Base-by-base conservation (phyloP, 208 protist genomes). In the Strigomonas culicis region DNA sequence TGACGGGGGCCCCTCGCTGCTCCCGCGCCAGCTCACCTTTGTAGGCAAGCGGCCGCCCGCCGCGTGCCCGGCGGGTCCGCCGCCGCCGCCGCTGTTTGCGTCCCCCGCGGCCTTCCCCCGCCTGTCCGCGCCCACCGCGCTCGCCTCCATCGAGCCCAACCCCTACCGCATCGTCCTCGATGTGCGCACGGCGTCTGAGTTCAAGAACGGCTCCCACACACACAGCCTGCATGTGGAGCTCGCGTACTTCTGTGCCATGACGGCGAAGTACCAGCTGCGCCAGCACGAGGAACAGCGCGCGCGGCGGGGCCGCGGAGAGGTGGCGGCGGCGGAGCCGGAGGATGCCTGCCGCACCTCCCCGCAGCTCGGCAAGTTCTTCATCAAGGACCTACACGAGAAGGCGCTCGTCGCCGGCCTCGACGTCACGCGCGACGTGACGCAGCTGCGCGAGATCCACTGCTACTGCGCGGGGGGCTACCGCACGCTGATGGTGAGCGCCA, bases 381-480 rank as follows among this genome's bases (percentile, higher is more conserved):
- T 85, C 50, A 32, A 70, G 30, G 73, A 31, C 34, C 34, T 83
- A 15, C 72, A 83, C 61, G 70, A 79, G 10, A 57, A 65, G 8
- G 77, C 75, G 28, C 55, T 82, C 21, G 30, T 78, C 13, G 58
- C 46, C 31, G 52, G 50, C 24, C 58, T 78, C 32, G 61, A 43
- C 17, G 63, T 83, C 17, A 60, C 41, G n/a, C 57, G 27, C 22
- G 56, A 61, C 15, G 64, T 70, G 1, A 30, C 66, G 43, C 39
- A 65, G 3, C 59, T 88, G 24, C 55, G 68, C 8, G 72, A 79
- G 2, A 74, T 92, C 15, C 64, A 85, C 30, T 67, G 90, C 27
- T 92, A 92, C 79, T 90, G 84, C 63, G 84, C 88, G 11, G 79
- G 68, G 27, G 88, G 83, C 8, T 92, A 94, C 58, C 88, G 84